A percentile compares a stretch with the other conserved stretches of the same genome.
Evolutionary conservation across 2,329 filamentous ascomycete genomes (phyloP).

Genomic region (Xylaria sp.): DNA sequence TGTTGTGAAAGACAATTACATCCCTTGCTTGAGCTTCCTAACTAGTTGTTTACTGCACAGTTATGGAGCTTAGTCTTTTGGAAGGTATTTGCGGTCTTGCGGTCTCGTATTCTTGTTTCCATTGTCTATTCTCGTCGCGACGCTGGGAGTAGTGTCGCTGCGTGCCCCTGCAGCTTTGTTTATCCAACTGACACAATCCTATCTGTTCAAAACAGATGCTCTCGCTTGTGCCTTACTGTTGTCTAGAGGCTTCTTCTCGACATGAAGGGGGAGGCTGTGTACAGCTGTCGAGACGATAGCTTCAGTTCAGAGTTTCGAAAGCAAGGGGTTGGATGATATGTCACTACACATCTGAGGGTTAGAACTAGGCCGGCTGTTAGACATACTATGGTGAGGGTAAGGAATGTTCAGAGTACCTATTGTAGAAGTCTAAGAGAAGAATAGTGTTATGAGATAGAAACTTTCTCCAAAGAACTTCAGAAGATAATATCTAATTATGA

Average conservation of each 20-base stretch:
- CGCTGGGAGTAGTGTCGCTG: background rate
- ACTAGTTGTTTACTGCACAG: too few species aligned
- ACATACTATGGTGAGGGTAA: background rate
- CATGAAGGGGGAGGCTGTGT: background rate
- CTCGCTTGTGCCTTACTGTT: background rate
- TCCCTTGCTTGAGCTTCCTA: background rate
- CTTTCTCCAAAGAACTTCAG: background rate
- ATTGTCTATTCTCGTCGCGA: background rate
- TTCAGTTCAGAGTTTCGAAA: background rate
- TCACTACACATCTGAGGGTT: background rate
- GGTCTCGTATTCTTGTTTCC: background rate
- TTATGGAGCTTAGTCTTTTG: background rate
- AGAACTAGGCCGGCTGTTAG: background rate
- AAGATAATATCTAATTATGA: background rate
- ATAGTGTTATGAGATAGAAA: too few species aligned
- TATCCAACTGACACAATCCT: background rate
- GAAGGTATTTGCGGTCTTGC: conserved; percentile 12
- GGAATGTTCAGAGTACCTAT: background rate
- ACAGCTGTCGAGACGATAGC: background rate
- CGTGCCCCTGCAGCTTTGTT: background rate
- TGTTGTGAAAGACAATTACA: background rate
- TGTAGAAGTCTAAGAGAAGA: background rate
- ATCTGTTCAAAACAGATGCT: background rate
- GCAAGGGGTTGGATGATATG: background rate
- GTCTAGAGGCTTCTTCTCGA: background rate